A percentile compares a stretch with the other conserved stretches of the same genome.
These are phyloP conservation scores for Aureobasidium subglaciale DNA, from an alignment of 2,329 filamentous ascomycete species.

Conservation along the genomic window DNA sequence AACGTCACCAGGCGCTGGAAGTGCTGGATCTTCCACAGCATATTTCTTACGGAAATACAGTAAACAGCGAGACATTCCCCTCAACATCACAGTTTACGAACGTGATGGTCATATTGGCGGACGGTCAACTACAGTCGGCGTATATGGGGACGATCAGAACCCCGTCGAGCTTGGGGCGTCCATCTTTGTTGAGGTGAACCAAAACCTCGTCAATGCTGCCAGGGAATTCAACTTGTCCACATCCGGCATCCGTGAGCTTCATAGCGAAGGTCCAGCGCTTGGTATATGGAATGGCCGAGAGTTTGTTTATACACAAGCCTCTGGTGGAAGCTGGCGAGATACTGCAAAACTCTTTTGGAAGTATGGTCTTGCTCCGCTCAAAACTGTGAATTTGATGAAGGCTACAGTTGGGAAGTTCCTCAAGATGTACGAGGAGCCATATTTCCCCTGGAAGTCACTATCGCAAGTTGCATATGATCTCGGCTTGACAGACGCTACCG, in stretches of 20 bases:
- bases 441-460: slow-evolving; percentile 78
- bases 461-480: slow-evolving; percentile 61
- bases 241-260: slow-evolving; percentile 27
- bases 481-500: slow-evolving; percentile 59
- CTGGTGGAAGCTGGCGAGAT: slow-evolving; percentile 68
- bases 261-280: slow-evolving; percentile 47
- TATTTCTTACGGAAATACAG: slow-evolving; percentile 74
- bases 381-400: slow-evolving; percentile 66
- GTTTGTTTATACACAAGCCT: slow-evolving; percentile 63
- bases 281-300: slow-evolving; percentile 77
- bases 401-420: slow-evolving; percentile 65
- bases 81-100: slow-evolving; percentile 87
- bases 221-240: slow-evolving; percentile 62
- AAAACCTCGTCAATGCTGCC: slow-evolving; percentile 70
- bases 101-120: slow-evolving; percentile 71
- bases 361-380: slow-evolving; percentile 73
- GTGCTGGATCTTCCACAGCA: slow-evolving; percentile 78
- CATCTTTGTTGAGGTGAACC: slow-evolving; percentile 82
- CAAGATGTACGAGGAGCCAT: slow-evolving; percentile 68
- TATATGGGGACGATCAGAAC: slow-evolving; percentile 57
- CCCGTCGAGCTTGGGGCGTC: slow-evolving; percentile 76
- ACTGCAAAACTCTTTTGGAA: slow-evolving; percentile 72
- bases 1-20: slow-evolving; percentile 61
- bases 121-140: slow-evolving; percentile 75
- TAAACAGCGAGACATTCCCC: slow-evolving; percentile 46